A percentile compares a stretch with the other conserved stretches of the same genome.
phyloP scores from a whole-genome alignment of 306 rosid genomes.

The Begonia loranthoides region DNA sequence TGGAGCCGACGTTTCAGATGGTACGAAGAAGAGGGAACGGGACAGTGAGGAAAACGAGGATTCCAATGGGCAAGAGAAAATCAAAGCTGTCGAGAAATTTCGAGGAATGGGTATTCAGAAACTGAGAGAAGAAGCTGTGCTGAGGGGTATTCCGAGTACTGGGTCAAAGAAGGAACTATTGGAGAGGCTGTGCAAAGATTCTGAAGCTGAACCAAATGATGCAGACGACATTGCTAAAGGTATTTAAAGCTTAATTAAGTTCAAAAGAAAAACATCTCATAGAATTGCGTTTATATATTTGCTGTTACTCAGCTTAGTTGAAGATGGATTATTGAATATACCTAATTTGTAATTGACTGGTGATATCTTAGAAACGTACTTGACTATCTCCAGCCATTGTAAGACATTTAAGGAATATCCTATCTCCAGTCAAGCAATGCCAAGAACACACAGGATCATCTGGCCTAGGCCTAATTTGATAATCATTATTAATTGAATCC shows the following conservation, averaged over 20 bases:
- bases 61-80: slow-evolving; percentile 18
- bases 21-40: slow-evolving; percentile 30
- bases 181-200: slow-evolving; percentile 25
- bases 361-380: too few relatives aligned
- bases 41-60: slow-evolving; percentile 17
- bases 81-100: slow-evolving; percentile 23
- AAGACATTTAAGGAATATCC: too few relatives aligned
- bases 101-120: slow-evolving; percentile 23
- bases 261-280: too few relatives aligned
- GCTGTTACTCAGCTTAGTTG: too few relatives aligned
- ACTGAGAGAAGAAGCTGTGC: slow-evolving; percentile 30
- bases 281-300: too few relatives aligned
- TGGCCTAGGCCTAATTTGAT: too few relatives aligned
- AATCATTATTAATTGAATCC: too few relatives aligned
- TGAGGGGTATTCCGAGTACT: slow-evolving; percentile 18
- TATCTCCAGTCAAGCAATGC: too few relatives aligned
- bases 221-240: slow-evolving; percentile 15
- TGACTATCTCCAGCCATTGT: too few relatives aligned
- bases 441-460: too few relatives aligned
- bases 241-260: slow-evolving; percentile 7
- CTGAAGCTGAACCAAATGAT: slow-evolving; percentile 9
- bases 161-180: slow-evolving; percentile 34
- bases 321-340: too few relatives aligned
- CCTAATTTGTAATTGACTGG: too few relatives aligned
- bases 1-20: slow-evolving; percentile 11